These are phyloP conservation scores for Melastoma malabathricum DNA, from an alignment of 345 rosid species.

Conservation along the genomic window DNA sequence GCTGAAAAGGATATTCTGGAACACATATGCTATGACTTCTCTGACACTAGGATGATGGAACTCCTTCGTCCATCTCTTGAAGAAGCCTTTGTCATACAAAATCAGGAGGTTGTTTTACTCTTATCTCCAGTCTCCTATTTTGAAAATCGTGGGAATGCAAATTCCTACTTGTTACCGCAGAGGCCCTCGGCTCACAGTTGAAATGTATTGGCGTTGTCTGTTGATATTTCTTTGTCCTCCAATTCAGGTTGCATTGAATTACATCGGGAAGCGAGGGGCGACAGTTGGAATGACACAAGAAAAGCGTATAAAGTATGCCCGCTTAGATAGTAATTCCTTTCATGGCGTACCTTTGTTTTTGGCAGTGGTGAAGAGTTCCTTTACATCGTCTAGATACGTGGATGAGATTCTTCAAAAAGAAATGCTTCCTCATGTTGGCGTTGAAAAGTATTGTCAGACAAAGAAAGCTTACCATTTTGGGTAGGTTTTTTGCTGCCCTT, in stretches of 20 bases:
- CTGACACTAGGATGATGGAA: constrained; percentile 95
- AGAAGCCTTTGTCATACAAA: constrained; percentile 98
- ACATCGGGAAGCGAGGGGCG: constrained; percentile 94
- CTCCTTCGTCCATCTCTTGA: constrained; percentile 91
- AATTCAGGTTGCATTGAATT: constrained; percentile 86
- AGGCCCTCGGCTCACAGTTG: too few species aligned
- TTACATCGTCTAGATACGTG: constrained; percentile 51
- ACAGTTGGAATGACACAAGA: constrained; percentile 92
- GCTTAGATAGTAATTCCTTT: constrained; percentile 8
- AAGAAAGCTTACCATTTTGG: constrained; percentile 97
- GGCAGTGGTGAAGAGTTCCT: constrained; percentile 15
- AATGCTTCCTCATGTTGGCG: constrained; percentile 98
- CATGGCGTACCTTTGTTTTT: constrained; percentile 11
- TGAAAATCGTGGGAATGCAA: too few species aligned
- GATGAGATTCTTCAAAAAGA: constrained; percentile 95
- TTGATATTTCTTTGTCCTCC: neutral
- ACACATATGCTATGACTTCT: constrained; percentile 84
- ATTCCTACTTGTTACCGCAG: too few species aligned
- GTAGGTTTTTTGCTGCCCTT: constrained; percentile 22
- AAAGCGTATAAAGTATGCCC: constrained; percentile 81
- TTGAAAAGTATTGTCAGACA: constrained; percentile 83
- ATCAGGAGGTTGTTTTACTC: constrained; percentile 52
- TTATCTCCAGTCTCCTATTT: too few species aligned
- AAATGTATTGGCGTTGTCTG: neutral
- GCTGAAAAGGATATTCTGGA: constrained; percentile 92